Conservation (phyloP, 208 protist species). For the Acanthamoeba lenticulata region DNA sequence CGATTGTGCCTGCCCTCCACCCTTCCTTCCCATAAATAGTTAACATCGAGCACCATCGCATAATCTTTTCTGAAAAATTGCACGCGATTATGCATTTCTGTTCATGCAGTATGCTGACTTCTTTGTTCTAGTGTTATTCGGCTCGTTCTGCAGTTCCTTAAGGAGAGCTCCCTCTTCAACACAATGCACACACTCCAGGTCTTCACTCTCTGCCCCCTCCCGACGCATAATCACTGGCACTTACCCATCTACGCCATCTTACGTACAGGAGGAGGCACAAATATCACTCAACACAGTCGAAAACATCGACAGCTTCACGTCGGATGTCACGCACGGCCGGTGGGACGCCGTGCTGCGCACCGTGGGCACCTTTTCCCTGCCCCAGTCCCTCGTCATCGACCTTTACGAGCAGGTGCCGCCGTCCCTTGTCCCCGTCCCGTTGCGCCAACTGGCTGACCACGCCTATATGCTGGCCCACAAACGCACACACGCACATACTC, state of each 20-base stretch:
- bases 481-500: no score
- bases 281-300: constrained; percentile 71
- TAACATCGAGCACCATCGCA: no score
- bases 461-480: no score
- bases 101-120: background rate
- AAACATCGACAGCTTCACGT: constrained; percentile 28
- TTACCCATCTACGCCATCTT: no score
- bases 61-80: background rate
- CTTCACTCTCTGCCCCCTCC: no score
- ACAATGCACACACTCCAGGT: constrained; percentile 67
- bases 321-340: constrained; percentile 32
- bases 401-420: constrained; percentile 72
- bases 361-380: constrained; percentile 23
- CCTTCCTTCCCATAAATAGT: no score
- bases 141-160: constrained; percentile 71
- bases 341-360: constrained; percentile 67
- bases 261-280: constrained; percentile 68
- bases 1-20: background rate
- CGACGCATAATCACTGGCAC: no score
- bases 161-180: constrained; percentile 63
- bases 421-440: no score
- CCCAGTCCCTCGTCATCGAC: constrained; percentile 63
- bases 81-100: background rate
- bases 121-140: constrained; percentile 66
- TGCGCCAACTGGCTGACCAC: no score